Evolutionary conservation across 208 protist genomes (phyloP).

Genomic region (Leishmania mexicana): DNA sequence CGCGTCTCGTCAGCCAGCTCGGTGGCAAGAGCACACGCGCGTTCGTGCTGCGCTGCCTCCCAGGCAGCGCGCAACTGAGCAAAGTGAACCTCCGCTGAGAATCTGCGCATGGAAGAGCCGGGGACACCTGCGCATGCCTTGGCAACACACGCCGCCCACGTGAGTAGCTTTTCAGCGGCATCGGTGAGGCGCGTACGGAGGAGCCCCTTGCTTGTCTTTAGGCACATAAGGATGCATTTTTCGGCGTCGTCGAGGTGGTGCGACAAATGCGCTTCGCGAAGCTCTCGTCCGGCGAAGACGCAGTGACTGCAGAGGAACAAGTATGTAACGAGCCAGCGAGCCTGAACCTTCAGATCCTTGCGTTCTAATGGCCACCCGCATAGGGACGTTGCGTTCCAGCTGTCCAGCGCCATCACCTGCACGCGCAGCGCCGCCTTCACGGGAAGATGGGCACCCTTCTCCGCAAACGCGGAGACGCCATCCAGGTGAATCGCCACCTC

Average conservation of each 20-base stretch:
- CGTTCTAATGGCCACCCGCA: conserved; percentile 27
- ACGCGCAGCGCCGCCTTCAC: conserved; percentile 45
- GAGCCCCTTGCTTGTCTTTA: conserved; percentile 67
- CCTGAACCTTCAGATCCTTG: conserved; percentile 18
- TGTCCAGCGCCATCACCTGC: conserved; percentile 39
- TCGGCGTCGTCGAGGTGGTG: conserved; percentile 62
- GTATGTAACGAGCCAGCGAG: conserved; percentile 45
- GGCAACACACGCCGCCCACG: conserved; percentile 16
- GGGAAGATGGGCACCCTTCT: conserved; percentile 30
- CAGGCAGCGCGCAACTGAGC: conserved; percentile 52
- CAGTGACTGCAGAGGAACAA: conserved; percentile 63
- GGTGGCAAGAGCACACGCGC: conserved; percentile 21
- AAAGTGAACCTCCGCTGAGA: conserved; percentile 53
- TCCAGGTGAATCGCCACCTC: not conserved
- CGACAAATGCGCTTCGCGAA: conserved; percentile 48
- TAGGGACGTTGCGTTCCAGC: conserved; percentile 64
- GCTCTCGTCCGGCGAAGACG: conserved; percentile 42
- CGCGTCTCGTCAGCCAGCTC: conserved; percentile 31
- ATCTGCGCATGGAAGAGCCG: not conserved
- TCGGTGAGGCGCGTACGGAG: not conserved
- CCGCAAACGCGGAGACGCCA: not conserved
- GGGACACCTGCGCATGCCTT: not conserved
- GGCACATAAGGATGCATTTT: conserved; percentile 79
- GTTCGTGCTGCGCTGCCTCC: conserved; percentile 21
- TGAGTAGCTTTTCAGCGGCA: conserved; percentile 31